Evolutionary conservation across 768 basidiomycete genomes (phyloP), one percentile per base, ranked within the genome.

Genomic region (Suillus brevipes): DNA sequence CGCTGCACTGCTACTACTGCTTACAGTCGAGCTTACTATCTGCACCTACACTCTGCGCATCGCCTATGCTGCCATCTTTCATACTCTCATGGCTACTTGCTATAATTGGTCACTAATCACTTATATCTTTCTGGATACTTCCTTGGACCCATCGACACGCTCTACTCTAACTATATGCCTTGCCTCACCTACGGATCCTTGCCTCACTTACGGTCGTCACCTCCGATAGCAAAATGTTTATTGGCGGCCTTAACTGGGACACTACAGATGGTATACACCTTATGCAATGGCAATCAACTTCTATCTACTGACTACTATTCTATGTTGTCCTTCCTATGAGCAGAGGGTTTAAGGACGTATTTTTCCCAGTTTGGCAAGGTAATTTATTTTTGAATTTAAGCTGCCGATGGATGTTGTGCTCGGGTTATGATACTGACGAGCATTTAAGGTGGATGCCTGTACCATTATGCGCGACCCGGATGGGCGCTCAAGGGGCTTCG

Each of bases 221-320:
- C 53, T 67, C 73, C 68, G 72, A 73, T 85, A 94, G 92, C 78
- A 94, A 94, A 84, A 88, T 94, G 84, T 94, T 94, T 82, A 88
- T 94, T 77, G 92, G 92, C 71, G 92, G 92, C 72, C 83, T 94
- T 69, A 94, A 89, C 81, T 94, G 92, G 92, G 91, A 93, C 74
- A 94, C 92, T 74, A 91, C 89, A 80, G 92, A 94, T 83, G 92
- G 92, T 94, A 83, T 82, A 78, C 70, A 71, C 34, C 71, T 4
- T 68, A 67, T 66, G 68, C 68, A 65, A 68, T 68, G 63, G 66
- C 72, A 75, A 70, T 47, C 49, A 69, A 70, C 63, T 2, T 67
- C 36, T 65, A 69, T 61, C 66, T 69, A 67, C 73, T 78, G 69
- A 76, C 77, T 67, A 68, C 10, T 57, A 20, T 42, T 40, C 68